These are phyloP conservation scores for Colletotrichum godetiae DNA, from an alignment of 2,329 filamentous ascomycete genomes.

Conservation along the genomic window DNA sequence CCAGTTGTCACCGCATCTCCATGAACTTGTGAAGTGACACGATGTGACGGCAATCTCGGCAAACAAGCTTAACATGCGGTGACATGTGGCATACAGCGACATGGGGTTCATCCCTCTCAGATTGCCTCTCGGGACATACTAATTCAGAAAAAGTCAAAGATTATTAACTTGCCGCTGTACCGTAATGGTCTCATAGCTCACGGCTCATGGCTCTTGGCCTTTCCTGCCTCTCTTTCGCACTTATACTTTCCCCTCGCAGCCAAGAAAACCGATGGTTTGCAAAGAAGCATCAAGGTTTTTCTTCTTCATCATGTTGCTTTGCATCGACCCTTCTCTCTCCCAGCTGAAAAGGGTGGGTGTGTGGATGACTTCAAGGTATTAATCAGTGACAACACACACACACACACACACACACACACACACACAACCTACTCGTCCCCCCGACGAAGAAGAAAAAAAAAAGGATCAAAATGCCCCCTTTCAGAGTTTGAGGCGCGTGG, in stretches of 20 bases:
- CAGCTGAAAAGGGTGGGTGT: too few relatives aligned
- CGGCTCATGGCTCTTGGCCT: background rate
- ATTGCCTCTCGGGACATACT: background rate
- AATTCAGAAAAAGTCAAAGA: background rate
- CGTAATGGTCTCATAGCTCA: background rate
- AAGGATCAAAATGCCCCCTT: too few relatives aligned
- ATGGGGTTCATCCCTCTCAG: background rate
- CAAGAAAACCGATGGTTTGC: background rate
- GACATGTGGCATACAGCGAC: background rate
- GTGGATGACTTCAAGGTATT: too few relatives aligned
- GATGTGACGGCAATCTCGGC: conserved; percentile 9
- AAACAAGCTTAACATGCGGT: conserved; percentile 3
- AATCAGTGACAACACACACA: too few relatives aligned
- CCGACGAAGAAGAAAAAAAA: too few relatives aligned
- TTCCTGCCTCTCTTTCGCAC: too few relatives aligned
- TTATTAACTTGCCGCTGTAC: background rate
- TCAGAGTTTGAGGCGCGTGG: too few relatives aligned
- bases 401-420: too few relatives aligned
- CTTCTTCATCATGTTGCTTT: too few relatives aligned
- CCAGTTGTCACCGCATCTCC: background rate
- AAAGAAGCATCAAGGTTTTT: background rate
- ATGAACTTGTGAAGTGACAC: background rate
- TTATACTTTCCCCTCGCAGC: background rate
- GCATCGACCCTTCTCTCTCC: too few relatives aligned
- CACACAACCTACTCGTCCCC: too few relatives aligned